Evolutionary conservation across 179 eudicot species (phyloP), one percentile per base, ranked within the genome.

Genomic region (Gypsophila paniculata): DNA sequence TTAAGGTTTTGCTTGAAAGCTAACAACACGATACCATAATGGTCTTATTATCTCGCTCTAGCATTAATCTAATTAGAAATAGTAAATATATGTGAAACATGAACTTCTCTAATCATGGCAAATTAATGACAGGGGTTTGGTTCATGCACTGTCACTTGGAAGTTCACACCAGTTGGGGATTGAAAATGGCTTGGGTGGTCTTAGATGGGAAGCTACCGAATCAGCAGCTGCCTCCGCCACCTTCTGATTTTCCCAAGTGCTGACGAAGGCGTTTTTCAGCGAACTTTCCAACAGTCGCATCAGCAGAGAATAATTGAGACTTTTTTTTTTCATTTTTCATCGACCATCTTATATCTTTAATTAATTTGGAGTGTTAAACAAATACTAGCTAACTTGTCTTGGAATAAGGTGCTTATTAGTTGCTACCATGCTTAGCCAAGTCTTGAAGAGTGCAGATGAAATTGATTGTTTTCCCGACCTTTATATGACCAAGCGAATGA

Each of bases 111-210:
- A 32, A 61, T n/a, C 48, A 18, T 38, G 68, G 23, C 10, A 9
- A 12, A 39, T 66, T 17, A 51, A 14, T 55, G 63, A 36, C 11
- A 76, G 80, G 80, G 44, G 76, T 77, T 17, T 77, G 80, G 80
- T 77, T 76, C 44, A 76, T 76, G 75, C 79, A 76, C 48, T 75
- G 78, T n/a, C 78, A 75, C 58, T 70, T 75, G 11, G 80, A 77
- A 51, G 76, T 72, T 65, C 80, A 77, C 70, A 71, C 71, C 14
- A 77, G 76, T 57, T 77, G 80, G 80, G 80, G 80, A 0, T 67
- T 77, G 69, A 72, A 72, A 68, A 77, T 77, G 80, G 80, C 72
- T 6, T 72, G 80, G 80, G 68, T 59, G 19, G 80, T 77, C 14
- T 39, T 46, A 67, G 80, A 77, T 12, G 80, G 80, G 21, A 38